Percentiles rank a stretch among this genome's conserved stretches.
Evolutionary conservation across 2,329 filamentous ascomycete species (phyloP).

Genomic region (Epichloe typhina): DNA sequence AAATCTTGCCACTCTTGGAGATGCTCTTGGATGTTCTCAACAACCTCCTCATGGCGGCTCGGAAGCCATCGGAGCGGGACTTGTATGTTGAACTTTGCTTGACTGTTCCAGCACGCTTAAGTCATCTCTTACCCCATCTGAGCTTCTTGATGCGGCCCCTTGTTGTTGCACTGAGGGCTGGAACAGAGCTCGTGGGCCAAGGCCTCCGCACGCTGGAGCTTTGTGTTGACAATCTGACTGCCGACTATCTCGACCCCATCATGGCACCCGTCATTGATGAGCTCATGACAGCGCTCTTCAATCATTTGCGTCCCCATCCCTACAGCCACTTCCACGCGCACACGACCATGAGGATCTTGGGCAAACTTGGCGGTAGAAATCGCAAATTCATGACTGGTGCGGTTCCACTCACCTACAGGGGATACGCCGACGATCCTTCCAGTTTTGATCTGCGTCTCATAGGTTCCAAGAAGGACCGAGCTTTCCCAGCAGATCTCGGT

Average conservation of each 20-base stretch:
- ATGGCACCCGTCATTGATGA: slow-evolving; percentile 99
- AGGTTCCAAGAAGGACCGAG: slow-evolving; percentile 75
- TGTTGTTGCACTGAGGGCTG: slow-evolving; percentile 85
- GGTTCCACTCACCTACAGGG: slow-evolving; percentile 68
- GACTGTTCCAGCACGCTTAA: slow-evolving; percentile 86
- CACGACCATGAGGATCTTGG: slow-evolving; percentile 92
- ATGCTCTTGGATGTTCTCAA: slow-evolving; percentile 97
- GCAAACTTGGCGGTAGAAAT: slow-evolving; percentile 90
- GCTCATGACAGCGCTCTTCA: slow-evolving; percentile 93
- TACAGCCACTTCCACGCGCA: slow-evolving; percentile 97
- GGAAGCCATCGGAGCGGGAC: slow-evolving; percentile 82
- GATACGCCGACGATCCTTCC: slow-evolving; percentile 74
- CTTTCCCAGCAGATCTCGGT: slow-evolving; percentile 77
- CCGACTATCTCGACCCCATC: slow-evolving; percentile 94
- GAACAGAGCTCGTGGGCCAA: slow-evolving; percentile 87
- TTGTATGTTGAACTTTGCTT: slow-evolving; percentile 94
- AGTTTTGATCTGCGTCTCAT: slow-evolving; percentile 84
- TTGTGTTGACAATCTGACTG: slow-evolving; percentile 95
- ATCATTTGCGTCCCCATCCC: slow-evolving; percentile 83
- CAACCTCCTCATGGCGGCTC: slow-evolving; percentile 78
- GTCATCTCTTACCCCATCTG: slow-evolving; percentile 86
- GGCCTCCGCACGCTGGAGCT: slow-evolving; percentile 86
- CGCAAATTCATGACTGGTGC: slow-evolving; percentile 89
- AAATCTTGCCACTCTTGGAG: slow-evolving; percentile 87
- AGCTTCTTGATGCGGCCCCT: slow-evolving; percentile 95